Conservation (phyloP, 768 basidiomycete species). For the Collybia nuda region DNA sequence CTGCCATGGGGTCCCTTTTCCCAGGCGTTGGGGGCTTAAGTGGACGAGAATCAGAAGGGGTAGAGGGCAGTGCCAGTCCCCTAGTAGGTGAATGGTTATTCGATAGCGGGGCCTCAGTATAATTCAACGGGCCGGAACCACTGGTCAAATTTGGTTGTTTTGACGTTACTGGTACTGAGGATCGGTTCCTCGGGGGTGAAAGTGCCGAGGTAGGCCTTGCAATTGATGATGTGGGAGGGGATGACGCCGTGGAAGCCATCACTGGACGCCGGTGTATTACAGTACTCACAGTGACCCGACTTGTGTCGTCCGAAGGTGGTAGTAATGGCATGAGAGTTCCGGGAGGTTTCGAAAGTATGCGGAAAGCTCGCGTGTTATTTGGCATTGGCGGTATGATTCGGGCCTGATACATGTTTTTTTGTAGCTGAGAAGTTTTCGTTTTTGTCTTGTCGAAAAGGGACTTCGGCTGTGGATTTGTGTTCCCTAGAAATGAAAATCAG, state of each 20-base stretch:
- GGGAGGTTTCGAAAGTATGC: conserved; percentile 34
- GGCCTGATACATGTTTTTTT: conserved; percentile 57
- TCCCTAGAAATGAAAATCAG: conserved; percentile 30
- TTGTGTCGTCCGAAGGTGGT: conserved; percentile 30
- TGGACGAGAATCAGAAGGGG: conserved; percentile 25
- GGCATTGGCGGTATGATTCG: conserved; percentile 56
- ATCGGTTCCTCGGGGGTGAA: conserved; percentile 13
- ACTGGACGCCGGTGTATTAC: conserved; percentile 38
- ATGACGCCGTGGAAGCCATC: conserved; percentile 6
- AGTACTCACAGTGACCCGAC: conserved; percentile 52
- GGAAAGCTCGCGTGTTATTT: conserved; percentile 40
- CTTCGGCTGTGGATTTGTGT: conserved; percentile 47
- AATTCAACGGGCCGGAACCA: no score
- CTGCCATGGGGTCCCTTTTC: conserved; percentile 66
- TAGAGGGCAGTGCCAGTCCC: conserved; percentile 7
- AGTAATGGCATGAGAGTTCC: conserved; percentile 32
- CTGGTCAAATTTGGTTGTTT: conserved; percentile 3
- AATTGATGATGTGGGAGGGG: neutral
- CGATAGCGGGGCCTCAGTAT: no score
- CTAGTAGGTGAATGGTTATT: no score
- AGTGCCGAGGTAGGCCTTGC: conserved; percentile 8
- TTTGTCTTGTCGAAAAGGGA: conserved; percentile 78
- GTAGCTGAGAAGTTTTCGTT: conserved; percentile 65
- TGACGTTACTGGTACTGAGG: conserved; percentile 11
- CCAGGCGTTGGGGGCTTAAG: conserved; percentile 34